Conservation (phyloP, 768 basidiomycete genomes). For the Dioszegia hungarica region DNA sequence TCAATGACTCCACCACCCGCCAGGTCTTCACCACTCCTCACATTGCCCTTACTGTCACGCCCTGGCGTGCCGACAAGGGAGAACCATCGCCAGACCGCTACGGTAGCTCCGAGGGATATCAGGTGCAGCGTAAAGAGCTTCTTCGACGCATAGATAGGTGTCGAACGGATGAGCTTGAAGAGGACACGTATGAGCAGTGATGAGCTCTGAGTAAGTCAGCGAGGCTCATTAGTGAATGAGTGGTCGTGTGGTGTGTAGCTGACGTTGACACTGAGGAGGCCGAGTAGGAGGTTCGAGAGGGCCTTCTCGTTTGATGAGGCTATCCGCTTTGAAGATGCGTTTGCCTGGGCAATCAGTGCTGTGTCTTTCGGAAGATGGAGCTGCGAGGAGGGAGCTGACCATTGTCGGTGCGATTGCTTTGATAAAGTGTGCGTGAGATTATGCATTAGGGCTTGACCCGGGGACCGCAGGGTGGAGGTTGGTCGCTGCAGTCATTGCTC, state of each 20-base stretch:
- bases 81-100: conserved; percentile 43
- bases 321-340: conserved; percentile 45
- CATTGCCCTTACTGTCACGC: conserved; percentile 14
- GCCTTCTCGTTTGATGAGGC: conserved; percentile 42
- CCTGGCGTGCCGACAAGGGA: conserved; percentile 32
- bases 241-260: conserved; percentile 7
- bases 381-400: not conserved
- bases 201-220: not conserved
- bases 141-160: conserved; percentile 1
- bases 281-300: conserved; percentile 32
- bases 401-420: not conserved
- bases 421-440: too few species aligned
- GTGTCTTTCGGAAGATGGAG: not conserved
- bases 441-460: not conserved
- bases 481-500: too few species aligned
- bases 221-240: too few species aligned
- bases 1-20: conserved; percentile 41
- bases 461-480: too few species aligned
- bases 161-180: conserved; percentile 25
- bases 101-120: conserved; percentile 15
- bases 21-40: conserved; percentile 41
- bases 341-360: conserved; percentile 25
- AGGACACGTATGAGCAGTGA: conserved; percentile 20
- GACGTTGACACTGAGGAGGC: conserved; percentile 39
- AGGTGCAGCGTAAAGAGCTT: conserved; percentile 26